These are phyloP conservation scores for Colletotrichum sp. DNA, from an alignment of 2,329 filamentous ascomycete genomes.

Conservation along the genomic window DNA sequence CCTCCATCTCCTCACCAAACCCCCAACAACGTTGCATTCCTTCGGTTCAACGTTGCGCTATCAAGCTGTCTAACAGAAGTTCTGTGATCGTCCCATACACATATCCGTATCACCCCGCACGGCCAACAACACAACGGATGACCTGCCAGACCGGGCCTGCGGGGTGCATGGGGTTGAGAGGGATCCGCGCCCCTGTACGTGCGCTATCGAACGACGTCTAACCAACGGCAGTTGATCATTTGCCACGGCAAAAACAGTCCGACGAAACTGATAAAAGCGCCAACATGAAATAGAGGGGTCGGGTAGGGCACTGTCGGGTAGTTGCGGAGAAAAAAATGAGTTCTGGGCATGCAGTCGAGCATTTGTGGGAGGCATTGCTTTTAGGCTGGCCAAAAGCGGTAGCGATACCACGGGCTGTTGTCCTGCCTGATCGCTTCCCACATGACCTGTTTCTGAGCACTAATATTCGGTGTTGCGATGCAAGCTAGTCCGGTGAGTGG, in stretches of 20 bases:
- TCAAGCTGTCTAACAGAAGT: neutral
- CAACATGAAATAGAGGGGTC: neutral
- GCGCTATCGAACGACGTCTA: conserved; percentile 1
- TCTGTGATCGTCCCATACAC: neutral
- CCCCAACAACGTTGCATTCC: conserved; percentile 15
- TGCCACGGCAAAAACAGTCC: neutral
- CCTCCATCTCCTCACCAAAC: neutral
- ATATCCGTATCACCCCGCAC: conserved; percentile 10
- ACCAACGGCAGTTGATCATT: conserved; percentile 6
- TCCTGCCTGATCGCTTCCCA: neutral
- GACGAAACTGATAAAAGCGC: neutral
- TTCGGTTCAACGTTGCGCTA: conserved; percentile 7
- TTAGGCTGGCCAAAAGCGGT: neutral
- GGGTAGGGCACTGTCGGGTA: neutral
- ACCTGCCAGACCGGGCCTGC: conserved; percentile 12
- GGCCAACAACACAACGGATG: neutral
- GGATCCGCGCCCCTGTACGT: conserved; percentile 2
- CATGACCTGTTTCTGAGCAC: neutral
- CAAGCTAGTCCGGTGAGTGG: neutral
- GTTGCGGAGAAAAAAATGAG: neutral
- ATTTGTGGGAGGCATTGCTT: neutral
- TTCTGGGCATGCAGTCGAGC: neutral
- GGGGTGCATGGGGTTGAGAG: conserved; percentile 8
- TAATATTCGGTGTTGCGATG: neutral
- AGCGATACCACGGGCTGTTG: neutral